Conservation (phyloP, 2,329 filamentous ascomycete species). For the Cladosporium halotolerans region DNA sequence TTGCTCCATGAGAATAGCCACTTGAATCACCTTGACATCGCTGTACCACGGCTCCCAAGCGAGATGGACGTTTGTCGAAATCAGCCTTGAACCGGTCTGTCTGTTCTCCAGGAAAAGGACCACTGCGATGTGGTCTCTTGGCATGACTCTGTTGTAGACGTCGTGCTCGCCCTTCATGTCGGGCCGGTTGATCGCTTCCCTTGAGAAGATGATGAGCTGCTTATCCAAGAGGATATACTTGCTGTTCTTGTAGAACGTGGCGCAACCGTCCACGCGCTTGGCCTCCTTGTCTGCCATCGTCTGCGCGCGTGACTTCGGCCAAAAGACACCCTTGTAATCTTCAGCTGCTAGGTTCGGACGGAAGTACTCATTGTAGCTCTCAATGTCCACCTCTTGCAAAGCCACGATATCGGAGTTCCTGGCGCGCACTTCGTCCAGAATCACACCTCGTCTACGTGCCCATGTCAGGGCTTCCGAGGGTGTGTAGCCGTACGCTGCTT, state of each 20-base stretch:
- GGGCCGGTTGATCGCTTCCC: constrained; percentile 85
- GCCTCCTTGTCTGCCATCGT: constrained; percentile 90
- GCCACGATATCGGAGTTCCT: constrained; percentile 85
- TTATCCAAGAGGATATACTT: constrained; percentile 94
- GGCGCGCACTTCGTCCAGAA: constrained; percentile 72
- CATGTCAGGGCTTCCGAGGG: constrained; percentile 74
- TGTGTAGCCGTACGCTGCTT: constrained; percentile 81
- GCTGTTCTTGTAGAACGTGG: constrained; percentile 91
- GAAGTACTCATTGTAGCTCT: constrained; percentile 88
- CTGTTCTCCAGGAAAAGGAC: constrained; percentile 90
- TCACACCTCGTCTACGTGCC: constrained; percentile 77
- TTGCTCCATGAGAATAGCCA: constrained; percentile 89
- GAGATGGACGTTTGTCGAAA: constrained; percentile 88
- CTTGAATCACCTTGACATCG: constrained; percentile 95
- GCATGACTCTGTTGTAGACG: constrained; percentile 98
- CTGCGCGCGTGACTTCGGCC: constrained; percentile 80
- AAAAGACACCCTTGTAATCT: constrained; percentile 92
- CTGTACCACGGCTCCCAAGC: constrained; percentile 89
- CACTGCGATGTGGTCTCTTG: constrained; percentile 92
- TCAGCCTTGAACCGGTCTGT: constrained; percentile 79
- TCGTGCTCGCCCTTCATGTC: constrained; percentile 98
- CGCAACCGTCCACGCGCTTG: constrained; percentile 87
- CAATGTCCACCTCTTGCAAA: constrained; percentile 86
- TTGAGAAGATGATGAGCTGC: constrained; percentile 85
- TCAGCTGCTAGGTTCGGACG: constrained; percentile 75